Conservation (phyloP, 2,329 filamentous ascomycete genomes). For the Drechslerella dactyloides region DNA sequence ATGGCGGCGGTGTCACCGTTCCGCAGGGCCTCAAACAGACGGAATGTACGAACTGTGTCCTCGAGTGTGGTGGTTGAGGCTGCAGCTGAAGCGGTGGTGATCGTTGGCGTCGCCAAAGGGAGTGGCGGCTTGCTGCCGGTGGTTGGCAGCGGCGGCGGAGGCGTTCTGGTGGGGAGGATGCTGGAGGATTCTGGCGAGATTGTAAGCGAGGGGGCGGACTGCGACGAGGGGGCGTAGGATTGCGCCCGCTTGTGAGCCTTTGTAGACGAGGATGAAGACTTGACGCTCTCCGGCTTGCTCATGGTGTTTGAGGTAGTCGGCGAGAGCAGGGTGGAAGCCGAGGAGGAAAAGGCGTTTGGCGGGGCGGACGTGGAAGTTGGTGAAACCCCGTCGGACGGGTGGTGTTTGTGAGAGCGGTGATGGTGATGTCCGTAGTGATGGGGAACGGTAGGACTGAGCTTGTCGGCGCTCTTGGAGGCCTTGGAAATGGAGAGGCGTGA, state of each 20-base stretch:
- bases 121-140: background rate
- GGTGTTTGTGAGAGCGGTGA: background rate
- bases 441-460: constrained; percentile 28
- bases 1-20: constrained; percentile 91
- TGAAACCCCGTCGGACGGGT: background rate
- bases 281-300: constrained; percentile 37
- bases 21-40: constrained; percentile 88
- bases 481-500: constrained; percentile 40
- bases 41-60: constrained; percentile 91
- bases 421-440: background rate
- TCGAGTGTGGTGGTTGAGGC: constrained; percentile 67
- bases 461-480: constrained; percentile 41
- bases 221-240: constrained; percentile 31
- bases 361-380: constrained; percentile 54
- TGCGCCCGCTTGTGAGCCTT: constrained; percentile 45
- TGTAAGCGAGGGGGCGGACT: constrained; percentile 24
- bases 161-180: constrained; percentile 4
- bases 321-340: constrained; percentile 52
- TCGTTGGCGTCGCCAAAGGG: background rate
- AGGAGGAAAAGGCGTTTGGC: constrained; percentile 62
- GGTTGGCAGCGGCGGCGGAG: background rate
- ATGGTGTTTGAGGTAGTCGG: constrained; percentile 21
- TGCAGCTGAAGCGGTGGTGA: background rate
- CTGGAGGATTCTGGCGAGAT: constrained; percentile 7
- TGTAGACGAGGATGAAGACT: constrained; percentile 29